These are phyloP conservation scores for Solanum aculeatissimum DNA, from an alignment of 305 asterid species.

Conservation along the genomic window DNA sequence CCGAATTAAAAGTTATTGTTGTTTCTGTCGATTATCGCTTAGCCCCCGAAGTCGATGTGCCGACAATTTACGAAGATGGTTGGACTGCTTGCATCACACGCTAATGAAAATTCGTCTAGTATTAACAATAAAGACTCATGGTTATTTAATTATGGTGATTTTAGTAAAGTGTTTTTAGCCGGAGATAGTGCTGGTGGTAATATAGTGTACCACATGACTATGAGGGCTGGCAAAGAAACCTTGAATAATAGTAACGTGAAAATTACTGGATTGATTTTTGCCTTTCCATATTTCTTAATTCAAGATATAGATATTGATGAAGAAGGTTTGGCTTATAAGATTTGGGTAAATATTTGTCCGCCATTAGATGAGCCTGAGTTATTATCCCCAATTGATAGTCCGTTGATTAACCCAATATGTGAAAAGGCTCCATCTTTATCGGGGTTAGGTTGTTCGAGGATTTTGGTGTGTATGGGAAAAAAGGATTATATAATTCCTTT, in stretches of 20 bases:
- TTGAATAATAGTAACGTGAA: constrained; percentile 16
- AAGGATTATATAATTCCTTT: constrained; percentile 13
- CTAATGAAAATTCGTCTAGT: not conserved
- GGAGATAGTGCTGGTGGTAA: constrained; percentile 38
- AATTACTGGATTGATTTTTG: constrained; percentile 29
- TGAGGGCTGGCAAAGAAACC: constrained; percentile 25
- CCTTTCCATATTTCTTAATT: constrained; percentile 32
- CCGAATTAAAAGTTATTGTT: constrained; percentile 8
- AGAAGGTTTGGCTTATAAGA: not conserved
- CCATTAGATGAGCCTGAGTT: not conserved
- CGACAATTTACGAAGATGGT: constrained; percentile 15
- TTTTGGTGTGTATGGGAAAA: constrained; percentile 14
- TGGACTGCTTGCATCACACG: constrained; percentile 16
- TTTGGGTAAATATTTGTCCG: constrained; percentile 15
- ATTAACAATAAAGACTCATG: constrained; percentile 8
- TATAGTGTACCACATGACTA: constrained; percentile 30
- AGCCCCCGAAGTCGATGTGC: constrained; percentile 19
- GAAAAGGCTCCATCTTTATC: constrained; percentile 12
- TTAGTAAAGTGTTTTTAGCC: constrained; percentile 5
- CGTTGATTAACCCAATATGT: constrained; percentile 14
- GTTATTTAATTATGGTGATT: constrained; percentile 19
- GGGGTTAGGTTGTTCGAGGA: constrained; percentile 7
- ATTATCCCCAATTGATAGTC: constrained; percentile 12
- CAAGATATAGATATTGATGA: constrained; percentile 10
- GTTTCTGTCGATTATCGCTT: constrained; percentile 33